These are phyloP conservation scores for Daldinia bambusicola DNA, from an alignment of 495 filamentous ascomycete species.

Conservation along the genomic window DNA sequence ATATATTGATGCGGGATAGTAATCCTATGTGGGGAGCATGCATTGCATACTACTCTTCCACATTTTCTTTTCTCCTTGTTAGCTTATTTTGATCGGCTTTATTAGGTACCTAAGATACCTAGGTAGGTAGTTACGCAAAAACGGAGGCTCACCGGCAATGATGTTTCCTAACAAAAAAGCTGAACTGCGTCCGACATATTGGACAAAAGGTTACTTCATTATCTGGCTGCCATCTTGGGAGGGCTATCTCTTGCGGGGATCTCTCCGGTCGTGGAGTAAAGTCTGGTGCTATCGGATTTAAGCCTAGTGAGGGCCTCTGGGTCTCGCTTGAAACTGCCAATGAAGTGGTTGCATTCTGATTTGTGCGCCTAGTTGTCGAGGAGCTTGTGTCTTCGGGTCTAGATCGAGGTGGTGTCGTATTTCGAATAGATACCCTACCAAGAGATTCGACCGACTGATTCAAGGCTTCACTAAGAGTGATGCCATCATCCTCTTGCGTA, in stretches of 20 bases:
- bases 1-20: conserved; percentile 94
- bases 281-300: conserved; percentile 36
- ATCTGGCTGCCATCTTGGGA: conserved; percentile 90
- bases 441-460: conserved; percentile 13
- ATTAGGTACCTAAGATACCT: neutral
- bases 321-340: neutral
- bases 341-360: conserved; percentile 5
- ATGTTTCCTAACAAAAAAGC: conserved; percentile 89
- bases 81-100: conserved; percentile 20
- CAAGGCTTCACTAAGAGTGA: conserved; percentile 26
- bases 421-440: neutral
- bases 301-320: conserved; percentile 9
- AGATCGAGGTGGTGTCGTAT: conserved; percentile 5
- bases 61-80: conserved; percentile 73
- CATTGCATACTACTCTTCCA: conserved; percentile 89
- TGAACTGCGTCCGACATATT: conserved; percentile 80
- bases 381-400: conserved; percentile 1
- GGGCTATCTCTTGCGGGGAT: conserved; percentile 49
- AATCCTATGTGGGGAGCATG: conserved; percentile 94
- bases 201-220: conserved; percentile 79
- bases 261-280: conserved; percentile 25
- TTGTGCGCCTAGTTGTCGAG: neutral
- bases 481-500: conserved; percentile 13
- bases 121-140: no score
- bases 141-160: conserved; percentile 74